phyloP scores from a whole-genome alignment of 2,329 filamentous ascomycete genomes.

The Fusarium cicatricum region DNA sequence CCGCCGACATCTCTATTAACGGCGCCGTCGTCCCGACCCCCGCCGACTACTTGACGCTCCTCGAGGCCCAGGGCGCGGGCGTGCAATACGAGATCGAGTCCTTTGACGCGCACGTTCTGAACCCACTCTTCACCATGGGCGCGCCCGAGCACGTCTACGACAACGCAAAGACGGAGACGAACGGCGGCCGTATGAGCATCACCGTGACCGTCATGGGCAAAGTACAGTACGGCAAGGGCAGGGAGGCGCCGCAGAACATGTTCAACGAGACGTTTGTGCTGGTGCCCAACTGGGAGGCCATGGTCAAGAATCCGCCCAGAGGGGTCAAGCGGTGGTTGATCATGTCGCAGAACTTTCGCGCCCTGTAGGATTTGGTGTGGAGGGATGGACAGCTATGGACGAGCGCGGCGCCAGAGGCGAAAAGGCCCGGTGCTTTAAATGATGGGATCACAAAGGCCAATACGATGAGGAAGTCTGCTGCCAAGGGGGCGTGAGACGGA shows the following conservation, averaged over 20 bases:
- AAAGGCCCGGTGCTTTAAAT: slow-evolving; percentile 3
- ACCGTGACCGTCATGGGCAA: slow-evolving; percentile 77
- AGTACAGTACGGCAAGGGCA: slow-evolving; percentile 72
- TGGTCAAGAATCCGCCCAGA: slow-evolving; percentile 61
- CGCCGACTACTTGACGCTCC: slow-evolving; percentile 71
- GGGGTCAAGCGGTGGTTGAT: slow-evolving; percentile 69
- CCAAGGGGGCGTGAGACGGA: slow-evolving; percentile 15
- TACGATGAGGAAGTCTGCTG: slow-evolving; percentile 8
- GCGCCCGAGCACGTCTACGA: slow-evolving; percentile 57
- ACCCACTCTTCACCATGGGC: slow-evolving; percentile 68
- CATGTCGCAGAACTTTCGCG: slow-evolving; percentile 76
- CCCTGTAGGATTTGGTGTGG: slow-evolving; percentile 49
- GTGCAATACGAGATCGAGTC: slow-evolving; percentile 77
- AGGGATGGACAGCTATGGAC: slow-evolving; percentile 4
- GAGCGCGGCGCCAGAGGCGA: not conserved
- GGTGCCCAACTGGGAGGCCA: slow-evolving; percentile 75
- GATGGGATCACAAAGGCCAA: slow-evolving; percentile 23
- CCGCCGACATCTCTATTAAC: slow-evolving; percentile 80
- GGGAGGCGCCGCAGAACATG: slow-evolving; percentile 68
- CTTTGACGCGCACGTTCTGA: slow-evolving; percentile 81
- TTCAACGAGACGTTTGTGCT: slow-evolving; percentile 86
- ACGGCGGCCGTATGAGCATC: slow-evolving; percentile 70
- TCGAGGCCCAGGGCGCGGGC: slow-evolving; percentile 67
- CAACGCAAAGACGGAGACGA: slow-evolving; percentile 55
- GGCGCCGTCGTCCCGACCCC: slow-evolving; percentile 72